Base-by-base conservation (phyloP, 1,284 basidiomycete genomes). In the Rhodotorula glutinis region DNA sequence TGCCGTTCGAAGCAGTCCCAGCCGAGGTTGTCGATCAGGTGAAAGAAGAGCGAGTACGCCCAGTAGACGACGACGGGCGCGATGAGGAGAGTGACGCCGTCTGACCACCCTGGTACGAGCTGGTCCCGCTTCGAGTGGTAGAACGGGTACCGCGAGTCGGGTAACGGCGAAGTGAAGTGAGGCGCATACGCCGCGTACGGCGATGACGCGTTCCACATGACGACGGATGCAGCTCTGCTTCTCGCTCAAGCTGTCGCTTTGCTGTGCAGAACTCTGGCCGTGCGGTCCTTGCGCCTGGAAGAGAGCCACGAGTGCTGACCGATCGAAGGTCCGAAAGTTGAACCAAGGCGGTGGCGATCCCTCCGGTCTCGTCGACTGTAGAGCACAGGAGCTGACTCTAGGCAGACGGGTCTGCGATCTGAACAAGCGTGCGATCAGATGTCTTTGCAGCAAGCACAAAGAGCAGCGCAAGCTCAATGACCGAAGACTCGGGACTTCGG, bases 11-110 rank as follows among this genome's bases (percentile, higher is more conserved):
- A 85, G 84, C 87, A 90, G 72, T 86, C 83, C 81, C 89, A 86
- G 60, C 85, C 82, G 29, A 76, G 64, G 8, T 56, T 64, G 80
- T 99, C 95, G 75, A 98, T 83, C 41, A 80, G 75, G 77, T 92
- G 87, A 82, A 95, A 98, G 77, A 90, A 79, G 63, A 89, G 80
- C 3, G 91, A 92, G 53, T 88, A 80, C 4, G 80, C 73, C 95
- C 96, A 99, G 82, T 98, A 98, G n/a, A 87, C 85, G 66, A 89
- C 65, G 67, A 97, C 77, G 2, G 95, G 94, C 0, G 86, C 83
- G 7, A 85, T 82, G 60, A 97, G 82, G 5, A 90, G 85, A 51
- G 94, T 81, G 70, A 85, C 75, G 57, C 87, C 83, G 82, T 98
- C 95, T 2, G 88, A 83, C 62, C 93, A 75, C 59, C 82, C 81